phyloP scores from a whole-genome alignment of 148 eudicot genomes.

The Rhododendron vialii region DNA sequence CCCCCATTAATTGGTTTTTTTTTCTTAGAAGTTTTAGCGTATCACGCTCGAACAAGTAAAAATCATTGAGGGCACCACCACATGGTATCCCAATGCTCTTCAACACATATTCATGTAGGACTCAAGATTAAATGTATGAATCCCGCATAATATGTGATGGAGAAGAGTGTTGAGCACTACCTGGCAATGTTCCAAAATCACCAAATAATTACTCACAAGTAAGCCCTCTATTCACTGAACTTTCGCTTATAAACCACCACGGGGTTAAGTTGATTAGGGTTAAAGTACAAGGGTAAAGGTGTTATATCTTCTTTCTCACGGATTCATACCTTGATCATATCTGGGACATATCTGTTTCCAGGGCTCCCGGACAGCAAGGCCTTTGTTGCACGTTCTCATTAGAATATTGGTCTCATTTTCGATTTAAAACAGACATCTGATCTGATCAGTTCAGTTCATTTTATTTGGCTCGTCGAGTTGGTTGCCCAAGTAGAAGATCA shows the following conservation, averaged over 20 bases:
- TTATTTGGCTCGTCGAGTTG: background rate
- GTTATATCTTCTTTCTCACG: background rate
- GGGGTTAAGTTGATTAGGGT: background rate
- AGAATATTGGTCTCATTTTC: background rate
- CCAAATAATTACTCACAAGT: too few species aligned
- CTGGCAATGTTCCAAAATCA: too few species aligned
- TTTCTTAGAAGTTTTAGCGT: too few species aligned
- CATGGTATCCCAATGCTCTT: too few species aligned
- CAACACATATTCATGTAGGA: too few species aligned
- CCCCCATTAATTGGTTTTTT: too few species aligned
- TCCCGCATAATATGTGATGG: too few species aligned
- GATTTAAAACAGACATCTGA: background rate
- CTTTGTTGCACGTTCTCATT: background rate
- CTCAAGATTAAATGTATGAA: too few species aligned
- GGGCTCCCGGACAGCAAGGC: background rate
- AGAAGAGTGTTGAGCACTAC: too few species aligned
- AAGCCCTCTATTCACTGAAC: too few species aligned
- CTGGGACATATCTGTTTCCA: background rate
- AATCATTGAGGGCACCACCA: too few species aligned
- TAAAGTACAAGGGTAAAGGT: background rate
- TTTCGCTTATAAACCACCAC: background rate
- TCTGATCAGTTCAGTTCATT: background rate
- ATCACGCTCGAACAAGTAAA: too few species aligned
- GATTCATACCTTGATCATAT: background rate
- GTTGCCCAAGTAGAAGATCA: background rate